Percentiles rank a stretch among this genome's conserved stretches.
These are phyloP conservation scores for Ogataea thermomethanolica DNA, from an alignment of 805 yeast genomes.

Conservation along the genomic window DNA sequence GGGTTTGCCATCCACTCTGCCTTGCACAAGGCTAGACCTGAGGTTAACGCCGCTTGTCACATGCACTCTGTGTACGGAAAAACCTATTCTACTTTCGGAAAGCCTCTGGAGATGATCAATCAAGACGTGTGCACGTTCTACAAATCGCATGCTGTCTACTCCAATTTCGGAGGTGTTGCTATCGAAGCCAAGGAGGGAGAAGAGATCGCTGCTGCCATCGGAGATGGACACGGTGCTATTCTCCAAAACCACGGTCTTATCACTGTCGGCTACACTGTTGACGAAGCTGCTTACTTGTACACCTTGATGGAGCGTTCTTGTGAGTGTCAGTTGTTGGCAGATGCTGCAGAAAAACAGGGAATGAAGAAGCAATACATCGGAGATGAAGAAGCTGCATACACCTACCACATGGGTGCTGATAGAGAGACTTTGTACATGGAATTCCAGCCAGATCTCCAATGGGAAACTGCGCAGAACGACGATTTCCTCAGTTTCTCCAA, in stretches of 20 bases:
- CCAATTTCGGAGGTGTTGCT: conserved; percentile 69
- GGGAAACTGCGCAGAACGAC: conserved; percentile 36
- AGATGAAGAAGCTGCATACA: conserved; percentile 65
- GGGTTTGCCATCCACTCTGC: conserved; percentile 71
- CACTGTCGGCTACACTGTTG: conserved; percentile 68
- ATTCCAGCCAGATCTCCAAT: conserved; percentile 67
- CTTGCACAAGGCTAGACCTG: conserved; percentile 64
- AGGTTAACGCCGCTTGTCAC: conserved; percentile 69
- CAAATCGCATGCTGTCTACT: conserved; percentile 62
- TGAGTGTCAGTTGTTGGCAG: conserved; percentile 62
- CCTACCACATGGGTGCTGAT: conserved; percentile 56
- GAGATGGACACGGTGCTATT: conserved; percentile 54
- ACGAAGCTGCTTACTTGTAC: conserved; percentile 69
- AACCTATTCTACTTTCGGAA: conserved; percentile 62
- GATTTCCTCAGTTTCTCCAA: conserved; percentile 28
- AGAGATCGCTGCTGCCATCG: conserved; percentile 58
- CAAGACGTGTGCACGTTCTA: conserved; percentile 73
- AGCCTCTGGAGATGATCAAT: conserved; percentile 70
- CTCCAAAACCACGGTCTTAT: conserved; percentile 71
- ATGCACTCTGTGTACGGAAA: conserved; percentile 64
- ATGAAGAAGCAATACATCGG: conserved; percentile 41
- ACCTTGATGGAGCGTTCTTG: conserved; percentile 62
- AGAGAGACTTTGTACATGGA: conserved; percentile 69
- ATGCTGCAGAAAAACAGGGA: conserved; percentile 44
- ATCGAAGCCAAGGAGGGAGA: conserved; percentile 61